Conservation (phyloP, 805 yeast genomes). For the Starmera caribaea region DNA sequence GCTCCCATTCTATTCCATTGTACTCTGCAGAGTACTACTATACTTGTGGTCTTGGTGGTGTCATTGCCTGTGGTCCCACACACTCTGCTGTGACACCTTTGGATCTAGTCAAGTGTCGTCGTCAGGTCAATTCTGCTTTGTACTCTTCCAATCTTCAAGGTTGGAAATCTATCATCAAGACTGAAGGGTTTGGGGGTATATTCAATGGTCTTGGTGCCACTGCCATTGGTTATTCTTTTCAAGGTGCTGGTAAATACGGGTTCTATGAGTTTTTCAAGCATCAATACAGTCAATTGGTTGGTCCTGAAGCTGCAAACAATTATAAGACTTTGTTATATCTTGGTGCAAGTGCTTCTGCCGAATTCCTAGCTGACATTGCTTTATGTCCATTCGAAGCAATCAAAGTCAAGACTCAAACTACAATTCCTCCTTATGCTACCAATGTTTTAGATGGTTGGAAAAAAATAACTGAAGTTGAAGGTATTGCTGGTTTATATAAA, state of each 20-base stretch:
- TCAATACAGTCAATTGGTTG: slow-evolving; percentile 57
- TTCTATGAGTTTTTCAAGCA: slow-evolving; percentile 88
- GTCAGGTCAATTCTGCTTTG: slow-evolving; percentile 71
- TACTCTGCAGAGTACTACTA: slow-evolving; percentile 37
- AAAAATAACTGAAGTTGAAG: slow-evolving; percentile 58
- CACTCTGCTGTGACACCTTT: slow-evolving; percentile 90
- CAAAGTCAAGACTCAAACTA: slow-evolving; percentile 89
- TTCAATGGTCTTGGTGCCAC: slow-evolving; percentile 92
- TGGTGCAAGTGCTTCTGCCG: slow-evolving; percentile 89
- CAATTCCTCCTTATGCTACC: slow-evolving; percentile 75
- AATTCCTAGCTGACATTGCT: slow-evolving; percentile 81
- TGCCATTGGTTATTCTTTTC: slow-evolving; percentile 83
- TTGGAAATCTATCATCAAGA: slow-evolving; percentile 62
- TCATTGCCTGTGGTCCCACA: slow-evolving; percentile 92
- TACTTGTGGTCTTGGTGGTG: slow-evolving; percentile 54
- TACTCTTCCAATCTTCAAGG: slow-evolving; percentile 76
- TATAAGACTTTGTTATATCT: slow-evolving; percentile 69
- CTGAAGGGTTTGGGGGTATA: slow-evolving; percentile 67
- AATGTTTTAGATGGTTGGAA: slow-evolving; percentile 57
- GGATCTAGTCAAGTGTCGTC: slow-evolving; percentile 87
- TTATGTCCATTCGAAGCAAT: slow-evolving; percentile 94
- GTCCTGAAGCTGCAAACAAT: slow-evolving; percentile 48
- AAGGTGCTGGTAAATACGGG: slow-evolving; percentile 97
- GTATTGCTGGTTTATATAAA: slow-evolving; percentile 68
- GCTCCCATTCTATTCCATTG: slow-evolving; percentile 4